Evolutionary conservation across 2,329 filamentous ascomycete genomes (phyloP).

Genomic region (Monilinia fructicola): DNA sequence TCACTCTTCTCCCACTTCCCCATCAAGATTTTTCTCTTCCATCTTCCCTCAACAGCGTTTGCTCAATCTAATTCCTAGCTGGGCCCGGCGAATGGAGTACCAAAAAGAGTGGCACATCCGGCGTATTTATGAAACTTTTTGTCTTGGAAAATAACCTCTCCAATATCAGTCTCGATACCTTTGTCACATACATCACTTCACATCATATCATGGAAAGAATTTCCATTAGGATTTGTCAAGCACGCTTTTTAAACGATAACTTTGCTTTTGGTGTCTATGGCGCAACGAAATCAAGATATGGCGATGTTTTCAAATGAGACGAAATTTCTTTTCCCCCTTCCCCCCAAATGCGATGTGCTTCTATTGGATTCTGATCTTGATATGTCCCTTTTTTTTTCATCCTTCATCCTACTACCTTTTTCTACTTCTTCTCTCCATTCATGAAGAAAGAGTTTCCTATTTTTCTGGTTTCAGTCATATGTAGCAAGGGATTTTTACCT

Average conservation of each 20-base stretch:
- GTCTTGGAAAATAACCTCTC: conserved; percentile 13
- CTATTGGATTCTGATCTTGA: conserved; percentile 20
- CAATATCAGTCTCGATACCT: conserved; percentile 14
- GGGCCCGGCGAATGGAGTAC: conserved; percentile 40
- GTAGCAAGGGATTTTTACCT: conserved; percentile 1
- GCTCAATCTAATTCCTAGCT: conserved; percentile 32
- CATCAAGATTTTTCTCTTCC: conserved; percentile 26
- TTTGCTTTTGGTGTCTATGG: conserved; percentile 23
- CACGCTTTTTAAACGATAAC: conserved; percentile 14
- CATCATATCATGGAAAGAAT: conserved; percentile 22
- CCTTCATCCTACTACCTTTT: background rate
- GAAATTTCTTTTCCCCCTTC: background rate
- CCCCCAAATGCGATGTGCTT: conserved; percentile 10
- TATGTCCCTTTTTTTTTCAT: conserved; percentile 4
- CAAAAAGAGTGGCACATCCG: conserved; percentile 39
- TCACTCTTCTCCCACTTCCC: conserved; percentile 24
- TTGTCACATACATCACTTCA: conserved; percentile 8
- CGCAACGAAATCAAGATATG: conserved; percentile 19
- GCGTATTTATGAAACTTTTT: conserved; percentile 32
- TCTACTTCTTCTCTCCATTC: background rate
- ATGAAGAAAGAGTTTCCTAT: background rate
- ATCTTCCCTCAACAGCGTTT: conserved; percentile 34
- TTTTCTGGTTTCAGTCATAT: conserved; percentile 1
- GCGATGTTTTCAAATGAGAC: conserved; percentile 18
- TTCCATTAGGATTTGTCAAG: conserved; percentile 17